Evolutionary conservation across 192 early-diverging fungal species (phyloP).

Genomic region (Umbelopsis ramanniana): DNA sequence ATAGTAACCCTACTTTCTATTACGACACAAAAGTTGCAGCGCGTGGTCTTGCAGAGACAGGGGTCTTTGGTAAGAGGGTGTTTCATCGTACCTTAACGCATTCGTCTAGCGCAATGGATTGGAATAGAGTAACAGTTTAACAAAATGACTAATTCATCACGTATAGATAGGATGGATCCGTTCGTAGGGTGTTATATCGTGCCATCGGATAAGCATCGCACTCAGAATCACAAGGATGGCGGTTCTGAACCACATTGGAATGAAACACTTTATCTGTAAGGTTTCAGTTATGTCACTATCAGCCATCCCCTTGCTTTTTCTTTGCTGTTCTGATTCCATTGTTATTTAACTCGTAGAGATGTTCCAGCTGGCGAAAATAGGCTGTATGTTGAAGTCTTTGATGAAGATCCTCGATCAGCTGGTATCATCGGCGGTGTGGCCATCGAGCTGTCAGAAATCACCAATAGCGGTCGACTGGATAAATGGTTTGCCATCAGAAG

Average conservation of each 20-base stretch:
- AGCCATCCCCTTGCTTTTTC: neutral
- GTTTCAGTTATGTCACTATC: neutral
- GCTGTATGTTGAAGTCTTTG: conserved; percentile 39
- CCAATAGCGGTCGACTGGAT: conserved; percentile 2
- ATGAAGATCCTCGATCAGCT: conserved; percentile 30
- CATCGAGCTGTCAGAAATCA: conserved; percentile 18
- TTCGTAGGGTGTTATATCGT: conserved; percentile 40
- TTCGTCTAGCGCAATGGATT: no score
- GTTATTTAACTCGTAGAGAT: conserved; percentile 22
- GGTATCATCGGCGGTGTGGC: conserved; percentile 29
- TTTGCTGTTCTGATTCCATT: neutral
- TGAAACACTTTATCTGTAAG: conserved; percentile 34
- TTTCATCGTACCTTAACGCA: neutral
- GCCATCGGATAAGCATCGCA: conserved; percentile 39
- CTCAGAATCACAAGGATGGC: conserved; percentile 17
- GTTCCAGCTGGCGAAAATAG: conserved; percentile 22
- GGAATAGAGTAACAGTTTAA: no score
- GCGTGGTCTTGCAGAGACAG: conserved; percentile 14
- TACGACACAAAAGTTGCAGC: neutral
- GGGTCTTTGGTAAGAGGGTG: conserved; percentile 14
- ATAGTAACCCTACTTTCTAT: neutral
- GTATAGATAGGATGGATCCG: conserved; percentile 8
- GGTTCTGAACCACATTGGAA: conserved; percentile 36
- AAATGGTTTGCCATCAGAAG: conserved; percentile 19
- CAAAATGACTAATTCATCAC: neutral